A percentile compares a stretch with the other conserved stretches of the same genome.
Evolutionary conservation across 1,139 yeast species (phyloP).

Genomic region (Diutina rugosa): DNA sequence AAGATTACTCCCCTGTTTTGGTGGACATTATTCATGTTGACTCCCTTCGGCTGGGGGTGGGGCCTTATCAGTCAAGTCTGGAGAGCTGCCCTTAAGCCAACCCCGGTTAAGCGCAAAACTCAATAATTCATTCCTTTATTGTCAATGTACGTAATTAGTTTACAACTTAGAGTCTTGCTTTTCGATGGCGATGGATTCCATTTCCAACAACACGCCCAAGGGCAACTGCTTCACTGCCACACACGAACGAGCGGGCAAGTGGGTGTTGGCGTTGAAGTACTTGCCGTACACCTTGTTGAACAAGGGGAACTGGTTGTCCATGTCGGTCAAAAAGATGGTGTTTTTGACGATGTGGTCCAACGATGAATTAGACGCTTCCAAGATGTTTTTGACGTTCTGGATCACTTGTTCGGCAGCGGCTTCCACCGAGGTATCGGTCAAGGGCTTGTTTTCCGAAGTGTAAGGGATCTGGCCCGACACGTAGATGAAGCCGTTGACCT

Average conservation of each 20-base stretch:
- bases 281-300: conserved; percentile 1
- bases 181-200: conserved; percentile 1
- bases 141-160: not conserved
- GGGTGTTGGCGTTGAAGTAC: not conserved
- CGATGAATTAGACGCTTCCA: not conserved
- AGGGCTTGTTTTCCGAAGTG: conserved; percentile 71
- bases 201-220: not conserved
- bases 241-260: conserved; percentile 1
- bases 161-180: not conserved
- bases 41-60: not conserved
- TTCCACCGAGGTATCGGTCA: conserved; percentile 19
- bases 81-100: not conserved
- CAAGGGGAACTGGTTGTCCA: not conserved
- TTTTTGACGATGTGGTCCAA: conserved; percentile 1
- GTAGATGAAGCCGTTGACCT: conserved; percentile 74
- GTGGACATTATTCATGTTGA: conserved; percentile 35
- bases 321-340: conserved; percentile 1
- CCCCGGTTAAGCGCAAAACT: not conserved
- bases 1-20: conserved; percentile 36
- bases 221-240: conserved; percentile 2
- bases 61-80: not conserved
- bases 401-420: conserved; percentile 2
- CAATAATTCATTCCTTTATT: not conserved
- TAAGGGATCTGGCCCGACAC: conserved; percentile 94
- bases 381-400: not conserved